These are phyloP conservation scores for Solanum verrucosum DNA, from an alignment of 257 asterid genomes.

Conservation along the genomic window DNA sequence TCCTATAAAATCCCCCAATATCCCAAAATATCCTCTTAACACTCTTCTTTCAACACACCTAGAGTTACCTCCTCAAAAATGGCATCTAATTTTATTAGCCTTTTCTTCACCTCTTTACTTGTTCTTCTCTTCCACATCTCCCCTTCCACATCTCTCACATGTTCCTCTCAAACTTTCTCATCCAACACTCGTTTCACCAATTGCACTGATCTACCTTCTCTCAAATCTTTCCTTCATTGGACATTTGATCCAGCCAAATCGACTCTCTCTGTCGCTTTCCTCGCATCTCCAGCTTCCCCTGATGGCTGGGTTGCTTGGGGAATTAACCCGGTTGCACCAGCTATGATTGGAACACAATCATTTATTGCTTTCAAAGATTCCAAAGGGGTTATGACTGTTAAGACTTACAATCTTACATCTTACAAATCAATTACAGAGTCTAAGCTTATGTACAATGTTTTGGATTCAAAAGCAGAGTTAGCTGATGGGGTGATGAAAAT, in stretches of 20 bases:
- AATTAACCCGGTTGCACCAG: slow-evolving; percentile 43
- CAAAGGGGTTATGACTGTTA: slow-evolving; percentile 39
- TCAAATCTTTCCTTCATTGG: slow-evolving; percentile 69
- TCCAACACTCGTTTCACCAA: slow-evolving; percentile 18
- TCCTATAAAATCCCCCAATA: not conserved
- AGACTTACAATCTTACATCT: slow-evolving; percentile 39
- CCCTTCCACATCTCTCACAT: slow-evolving; percentile 35
- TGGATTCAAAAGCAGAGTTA: slow-evolving; percentile 28
- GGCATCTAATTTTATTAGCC: slow-evolving; percentile 14
- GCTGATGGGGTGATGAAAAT: slow-evolving; percentile 32
- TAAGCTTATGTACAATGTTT: slow-evolving; percentile 32
- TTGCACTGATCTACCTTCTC: slow-evolving; percentile 57
- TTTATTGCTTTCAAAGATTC: slow-evolving; percentile 37
- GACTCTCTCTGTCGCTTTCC: slow-evolving; percentile 52
- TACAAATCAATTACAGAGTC: slow-evolving; percentile 25
- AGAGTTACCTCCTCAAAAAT: not conserved
- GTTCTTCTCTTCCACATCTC: slow-evolving; percentile 26
- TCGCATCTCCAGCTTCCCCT: slow-evolving; percentile 43
- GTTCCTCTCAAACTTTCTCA: slow-evolving; percentile 34
- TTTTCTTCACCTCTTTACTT: slow-evolving; percentile 13
- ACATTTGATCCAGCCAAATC: slow-evolving; percentile 24
- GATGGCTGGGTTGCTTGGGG: slow-evolving; percentile 82
- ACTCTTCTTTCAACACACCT: not conserved
- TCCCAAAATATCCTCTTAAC: not conserved
- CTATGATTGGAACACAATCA: slow-evolving; percentile 65